Base-by-base conservation (phyloP, 306 rosid genomes). In the Trifolium pratense region DNA sequence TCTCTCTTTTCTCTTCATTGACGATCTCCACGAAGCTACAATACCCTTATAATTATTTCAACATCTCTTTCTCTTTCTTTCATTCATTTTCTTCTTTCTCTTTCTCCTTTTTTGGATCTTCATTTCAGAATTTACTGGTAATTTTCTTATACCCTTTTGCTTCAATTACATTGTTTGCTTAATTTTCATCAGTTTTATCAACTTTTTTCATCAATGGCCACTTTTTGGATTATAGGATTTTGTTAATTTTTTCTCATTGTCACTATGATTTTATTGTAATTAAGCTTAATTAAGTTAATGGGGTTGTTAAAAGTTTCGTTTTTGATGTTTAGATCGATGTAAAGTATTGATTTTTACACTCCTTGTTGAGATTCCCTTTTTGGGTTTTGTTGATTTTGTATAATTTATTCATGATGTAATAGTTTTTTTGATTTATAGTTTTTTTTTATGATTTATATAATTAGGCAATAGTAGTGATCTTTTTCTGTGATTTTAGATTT, bases 11-110 rank as follows among this genome's bases (percentile, higher is more conserved):
- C 25, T 78, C 36, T 70, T 67, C 79, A 62, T 73, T 68, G 91
- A 74, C 98, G 98, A 86, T 89, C 91, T 87, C 87, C 43, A 60
- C 98, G 85, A 92, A 73, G 97, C 77, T 60, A 5, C 20, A 56
- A 23, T 20, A 77, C 86, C 75, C 80, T 34, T 74, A 59, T 64
- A 76, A 79, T 80, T 78, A 79, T 80, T 78, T 23, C 71, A 79
- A 16, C 9, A 10, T 9, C 62, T 15, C 51, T 66, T 62, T 18
- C 67, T 75, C 36, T 37, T 61, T 25, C 76, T 13, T 3, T 71
- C 72, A 20, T 23, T 13, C 15, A 2, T 8, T 13, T 42, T 6
- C 49, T 12, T 2, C 21, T 32, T 12, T 31, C n/a, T 80, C 20
- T 46, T 46, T 59, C 58, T 63, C 76, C 64, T 70, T 10, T 69